Percentiles rank a stretch among this genome's conserved stretches.
Conservation (phyloP, 768 basidiomycete species). For the Kwoniella heveanensis region DNA sequence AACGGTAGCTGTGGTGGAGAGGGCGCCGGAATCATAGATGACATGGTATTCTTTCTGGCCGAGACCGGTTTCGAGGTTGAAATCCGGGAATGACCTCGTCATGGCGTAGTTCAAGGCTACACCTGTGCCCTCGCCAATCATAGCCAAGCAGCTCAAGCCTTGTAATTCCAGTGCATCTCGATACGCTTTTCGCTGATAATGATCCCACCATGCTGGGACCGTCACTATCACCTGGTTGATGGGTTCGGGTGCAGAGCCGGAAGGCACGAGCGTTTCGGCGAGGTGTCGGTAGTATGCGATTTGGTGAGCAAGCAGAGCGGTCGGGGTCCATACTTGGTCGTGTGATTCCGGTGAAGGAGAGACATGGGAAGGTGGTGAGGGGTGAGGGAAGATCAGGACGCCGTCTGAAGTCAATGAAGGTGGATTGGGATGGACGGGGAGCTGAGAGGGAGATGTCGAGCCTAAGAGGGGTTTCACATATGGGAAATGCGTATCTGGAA, state of each 20-base stretch:
- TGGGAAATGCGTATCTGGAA: slow-evolving; percentile 82
- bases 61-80: slow-evolving; percentile 31
- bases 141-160: slow-evolving; percentile 76
- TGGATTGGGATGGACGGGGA: slow-evolving; percentile 50
- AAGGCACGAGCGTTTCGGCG: slow-evolving; percentile 68
- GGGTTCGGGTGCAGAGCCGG: slow-evolving; percentile 62
- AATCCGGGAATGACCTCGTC: slow-evolving; percentile 78
- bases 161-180: slow-evolving; percentile 90
- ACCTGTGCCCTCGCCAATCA: slow-evolving; percentile 79
- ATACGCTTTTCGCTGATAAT: slow-evolving; percentile 87
- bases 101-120: slow-evolving; percentile 98
- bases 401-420: slow-evolving; percentile 40
- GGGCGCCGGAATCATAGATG: slow-evolving; percentile 92
- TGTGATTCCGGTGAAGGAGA: slow-evolving; percentile 49
- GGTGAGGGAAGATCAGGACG: slow-evolving; percentile 49
- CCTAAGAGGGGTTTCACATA: slow-evolving; percentile 83
- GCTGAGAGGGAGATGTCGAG: slow-evolving; percentile 22
- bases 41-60: slow-evolving; percentile 71
- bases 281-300: slow-evolving; percentile 85
- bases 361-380: slow-evolving; percentile 43
- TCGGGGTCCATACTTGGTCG: slow-evolving; percentile 66
- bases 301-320: slow-evolving; percentile 94
- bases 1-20: slow-evolving; percentile 55
- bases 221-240: slow-evolving; percentile 84
- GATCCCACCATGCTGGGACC: slow-evolving; percentile 85